Evolutionary conservation across 2,329 filamentous ascomycete species (phyloP), one percentile per base, ranked within the genome.

Genomic region (Fusarium pseudonygamai): DNA sequence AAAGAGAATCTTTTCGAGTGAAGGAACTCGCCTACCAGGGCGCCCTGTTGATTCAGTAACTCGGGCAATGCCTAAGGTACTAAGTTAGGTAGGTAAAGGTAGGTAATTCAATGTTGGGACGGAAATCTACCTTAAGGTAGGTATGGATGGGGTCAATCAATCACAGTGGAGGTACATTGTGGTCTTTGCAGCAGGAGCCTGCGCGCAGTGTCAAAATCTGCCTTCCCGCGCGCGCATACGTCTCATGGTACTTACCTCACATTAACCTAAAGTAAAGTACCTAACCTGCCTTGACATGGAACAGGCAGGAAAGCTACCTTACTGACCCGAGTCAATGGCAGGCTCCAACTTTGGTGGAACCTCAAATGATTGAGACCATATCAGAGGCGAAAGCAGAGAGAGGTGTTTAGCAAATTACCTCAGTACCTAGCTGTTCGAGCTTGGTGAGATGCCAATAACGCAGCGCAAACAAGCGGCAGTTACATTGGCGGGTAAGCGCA

Each of bases 61-160:
- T 60, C 30, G 30, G 58, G 65, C 61, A 61, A 47, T 70, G 49
- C 49, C 32, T 52, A 55, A 60, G 47, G 55, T 70, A 36, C 32
- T 24, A 16, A 24, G 15, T 6, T 24, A 42, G 8, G 6, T 22
- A 28, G 28, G 6, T n/a, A n/a, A n/a, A 28, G 28, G 28, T 28
- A 15, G 45, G n/a, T 24, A 49, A 57, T 56, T 60, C 56, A 52
- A 66, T 43, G 36, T 26, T 39, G 46, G 28, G 46, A 53, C 24
- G 36, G 47, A 40, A 59, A 32, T 47, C 26, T 2, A n/a, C n/a
- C n/a, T n/a, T n/a, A n/a, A n/a, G n/a, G n/a, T n/a, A 36, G 14
- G 14, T 10, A 46, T 28, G n/a, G 42, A 47, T 42, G 30, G 32
- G 53, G 34, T 57, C 50, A 75, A 71, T 75, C 72, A 73, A 71